A percentile compares a stretch with the other conserved stretches of the same genome.
Evolutionary conservation across 2,329 filamentous ascomycete genomes (phyloP).

Genomic region (Colletotrichum spaethianum): DNA sequence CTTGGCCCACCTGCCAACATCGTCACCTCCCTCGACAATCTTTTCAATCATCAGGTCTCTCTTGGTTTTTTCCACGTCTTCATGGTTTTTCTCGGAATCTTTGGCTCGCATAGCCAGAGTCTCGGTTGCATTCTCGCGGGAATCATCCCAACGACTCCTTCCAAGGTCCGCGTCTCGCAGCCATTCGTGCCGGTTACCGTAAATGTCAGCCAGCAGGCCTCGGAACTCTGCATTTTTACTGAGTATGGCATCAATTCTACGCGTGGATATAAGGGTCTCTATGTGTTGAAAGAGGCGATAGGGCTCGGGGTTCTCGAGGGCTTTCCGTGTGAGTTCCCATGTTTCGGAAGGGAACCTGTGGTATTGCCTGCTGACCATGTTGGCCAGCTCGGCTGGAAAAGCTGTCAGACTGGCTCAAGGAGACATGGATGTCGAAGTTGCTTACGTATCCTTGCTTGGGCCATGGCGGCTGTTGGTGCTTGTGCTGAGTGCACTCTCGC

Average conservation of each 20-base stretch:
- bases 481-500: not conserved
- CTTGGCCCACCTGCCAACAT: constrained; percentile 22
- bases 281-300: constrained; percentile 35
- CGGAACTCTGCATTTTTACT: constrained; percentile 14
- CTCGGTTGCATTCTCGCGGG: constrained; percentile 13
- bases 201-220: constrained; percentile 24
- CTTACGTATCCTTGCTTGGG: constrained; percentile 36
- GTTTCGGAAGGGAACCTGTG: constrained; percentile 33
- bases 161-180: constrained; percentile 38
- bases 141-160: constrained; percentile 10
- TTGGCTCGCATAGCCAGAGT: not conserved
- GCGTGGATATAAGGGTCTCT: constrained; percentile 29
- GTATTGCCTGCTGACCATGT: constrained; percentile 17
- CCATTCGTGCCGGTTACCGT: constrained; percentile 33
- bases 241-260: constrained; percentile 29
- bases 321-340: constrained; percentile 9
- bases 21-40: constrained; percentile 11
- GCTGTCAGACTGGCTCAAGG: constrained; percentile 5
- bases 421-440: fast-evolving
- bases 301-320: constrained; percentile 19
- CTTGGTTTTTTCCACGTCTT: not conserved
- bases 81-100: constrained; percentile 1
- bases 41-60: constrained; percentile 23
- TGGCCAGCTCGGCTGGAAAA: constrained; percentile 29
- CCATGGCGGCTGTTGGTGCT: constrained; percentile 25